Evolutionary conservation across 2,329 filamentous ascomycete genomes (phyloP).

Genomic region (Neurospora sp.): DNA sequence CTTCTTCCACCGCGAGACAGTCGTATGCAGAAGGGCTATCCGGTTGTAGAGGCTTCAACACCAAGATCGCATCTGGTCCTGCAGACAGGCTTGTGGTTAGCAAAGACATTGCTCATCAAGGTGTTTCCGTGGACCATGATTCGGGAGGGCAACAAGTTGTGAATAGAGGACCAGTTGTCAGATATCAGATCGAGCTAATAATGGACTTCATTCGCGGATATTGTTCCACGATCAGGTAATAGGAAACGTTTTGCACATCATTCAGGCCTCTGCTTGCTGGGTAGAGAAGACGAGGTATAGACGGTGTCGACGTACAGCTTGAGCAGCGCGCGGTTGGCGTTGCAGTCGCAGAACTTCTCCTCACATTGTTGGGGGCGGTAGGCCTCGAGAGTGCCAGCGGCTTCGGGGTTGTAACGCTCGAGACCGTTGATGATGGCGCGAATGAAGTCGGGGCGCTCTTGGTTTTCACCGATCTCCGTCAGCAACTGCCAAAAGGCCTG

Average conservation of each 20-base stretch:
- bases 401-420: too few relatives aligned
- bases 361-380: conserved; percentile 50
- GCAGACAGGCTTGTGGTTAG: conserved; percentile 3
- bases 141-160: conserved; percentile 14
- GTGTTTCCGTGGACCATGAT: not conserved
- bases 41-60: not conserved
- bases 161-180: conserved; percentile 37
- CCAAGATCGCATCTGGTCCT: not conserved
- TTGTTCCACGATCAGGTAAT: conserved; percentile 75
- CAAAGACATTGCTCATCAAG: conserved; percentile 4
- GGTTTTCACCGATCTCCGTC: not conserved
- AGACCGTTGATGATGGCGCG: too few relatives aligned
- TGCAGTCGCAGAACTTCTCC: conserved; percentile 86
- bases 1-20: not conserved
- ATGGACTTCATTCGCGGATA: conserved; percentile 53
- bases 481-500: not conserved
- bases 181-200: conserved; percentile 57
- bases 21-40: not conserved
- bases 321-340: conserved; percentile 89
- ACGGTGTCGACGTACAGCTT: conserved; percentile 70
- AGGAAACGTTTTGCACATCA: conserved; percentile 96
- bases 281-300: conserved; percentile 5
- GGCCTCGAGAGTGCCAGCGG: too few relatives aligned
- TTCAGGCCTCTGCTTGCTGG: conserved; percentile 15
- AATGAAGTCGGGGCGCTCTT: too few relatives aligned